Percentiles rank a stretch among this genome's conserved stretches.
Conservation (phyloP, 257 asterid species). For the Vinca minor region DNA sequence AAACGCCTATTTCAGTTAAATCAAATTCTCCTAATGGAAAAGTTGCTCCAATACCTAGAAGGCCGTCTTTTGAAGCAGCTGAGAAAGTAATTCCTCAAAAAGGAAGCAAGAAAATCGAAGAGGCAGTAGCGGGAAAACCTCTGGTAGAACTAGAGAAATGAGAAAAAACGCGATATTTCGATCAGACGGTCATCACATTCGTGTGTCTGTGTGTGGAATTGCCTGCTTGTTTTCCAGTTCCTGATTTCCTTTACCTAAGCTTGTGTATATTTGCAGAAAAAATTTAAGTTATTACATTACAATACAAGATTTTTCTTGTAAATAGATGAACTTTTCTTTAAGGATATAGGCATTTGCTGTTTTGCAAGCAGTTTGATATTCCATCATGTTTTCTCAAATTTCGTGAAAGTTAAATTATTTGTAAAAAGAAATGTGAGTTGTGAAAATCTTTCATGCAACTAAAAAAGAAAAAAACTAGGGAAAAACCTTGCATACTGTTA, state of each 20-base stretch:
- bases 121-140: constrained; percentile 6
- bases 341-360: constrained; percentile 1
- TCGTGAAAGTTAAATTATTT: no score
- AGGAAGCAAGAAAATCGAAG: constrained; percentile 4
- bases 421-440: no score
- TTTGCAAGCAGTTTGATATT: background rate
- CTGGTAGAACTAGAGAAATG: background rate
- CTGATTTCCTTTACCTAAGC: constrained; percentile 5
- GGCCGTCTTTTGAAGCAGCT: constrained; percentile 24
- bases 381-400: background rate
- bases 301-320: constrained; percentile 6
- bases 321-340: constrained; percentile 1
- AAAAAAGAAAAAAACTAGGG: no score
- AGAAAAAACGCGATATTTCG: background rate
- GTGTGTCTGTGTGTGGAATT: no score
- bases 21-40: constrained; percentile 49
- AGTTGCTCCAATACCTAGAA: constrained; percentile 36
- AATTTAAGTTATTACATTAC: constrained; percentile 15
- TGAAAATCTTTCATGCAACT: no score
- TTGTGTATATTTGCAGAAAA: constrained; percentile 13
- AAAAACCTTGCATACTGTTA: no score
- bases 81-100: constrained; percentile 5
- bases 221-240: no score
- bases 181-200: constrained; percentile 1
- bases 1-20: constrained; percentile 33